These are phyloP conservation scores for Blastomyces emzantsi DNA, from an alignment of 2,329 filamentous ascomycete genomes.

Conservation along the genomic window DNA sequence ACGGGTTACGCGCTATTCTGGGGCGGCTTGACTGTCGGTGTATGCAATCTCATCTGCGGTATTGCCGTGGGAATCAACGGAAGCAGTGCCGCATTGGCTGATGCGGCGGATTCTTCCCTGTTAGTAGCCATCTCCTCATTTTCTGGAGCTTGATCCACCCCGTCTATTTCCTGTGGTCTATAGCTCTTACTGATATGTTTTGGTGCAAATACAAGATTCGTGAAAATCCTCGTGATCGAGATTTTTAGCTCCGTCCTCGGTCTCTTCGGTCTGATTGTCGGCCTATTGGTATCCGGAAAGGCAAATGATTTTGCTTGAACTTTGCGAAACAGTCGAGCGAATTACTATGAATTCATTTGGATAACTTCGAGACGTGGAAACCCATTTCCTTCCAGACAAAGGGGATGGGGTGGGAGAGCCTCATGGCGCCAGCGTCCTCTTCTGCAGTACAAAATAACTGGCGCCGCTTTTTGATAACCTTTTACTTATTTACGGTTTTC, in stretches of 20 bases:
- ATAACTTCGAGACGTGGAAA: background rate
- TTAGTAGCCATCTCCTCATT: slow-evolving; percentile 41
- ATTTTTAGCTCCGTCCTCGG: slow-evolving; percentile 98
- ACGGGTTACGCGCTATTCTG: slow-evolving; percentile 95
- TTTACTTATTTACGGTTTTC: background rate
- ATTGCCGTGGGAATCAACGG: slow-evolving; percentile 97
- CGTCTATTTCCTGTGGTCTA: background rate
- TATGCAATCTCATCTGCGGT: slow-evolving; percentile 94
- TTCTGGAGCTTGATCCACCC: background rate
- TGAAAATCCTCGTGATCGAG: slow-evolving; percentile 97
- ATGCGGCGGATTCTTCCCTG: slow-evolving; percentile 86
- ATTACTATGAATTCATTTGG: background rate
- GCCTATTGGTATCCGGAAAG: slow-evolving; percentile 77
- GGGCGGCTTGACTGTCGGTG: slow-evolving; percentile 86
- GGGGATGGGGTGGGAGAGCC: background rate
- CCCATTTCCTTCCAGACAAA: background rate
- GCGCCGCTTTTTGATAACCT: background rate
- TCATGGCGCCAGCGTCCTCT: background rate
- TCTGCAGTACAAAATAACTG: background rate
- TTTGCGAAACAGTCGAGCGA: background rate
- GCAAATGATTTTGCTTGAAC: slow-evolving; percentile 57
- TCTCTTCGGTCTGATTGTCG: slow-evolving; percentile 92
- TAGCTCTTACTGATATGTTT: slow-evolving; percentile 16
- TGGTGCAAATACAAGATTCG: slow-evolving; percentile 55
- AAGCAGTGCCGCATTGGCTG: slow-evolving; percentile 88